Conservation (phyloP, 1,284 basidiomycete species). For the Peniophora sp. region DNA sequence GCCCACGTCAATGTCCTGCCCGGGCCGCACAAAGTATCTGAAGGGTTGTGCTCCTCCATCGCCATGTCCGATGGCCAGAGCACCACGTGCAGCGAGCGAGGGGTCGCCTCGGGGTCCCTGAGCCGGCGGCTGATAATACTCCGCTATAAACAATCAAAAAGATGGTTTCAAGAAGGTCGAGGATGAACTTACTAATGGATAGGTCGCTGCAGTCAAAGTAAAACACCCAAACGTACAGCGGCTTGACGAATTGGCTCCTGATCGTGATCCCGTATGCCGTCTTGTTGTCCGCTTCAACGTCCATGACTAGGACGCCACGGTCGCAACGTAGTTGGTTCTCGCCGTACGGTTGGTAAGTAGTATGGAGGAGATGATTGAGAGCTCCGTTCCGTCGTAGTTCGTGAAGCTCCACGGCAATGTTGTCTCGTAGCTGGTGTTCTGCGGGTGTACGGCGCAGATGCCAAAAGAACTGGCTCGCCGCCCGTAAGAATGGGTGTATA, state of each 20-base stretch:
- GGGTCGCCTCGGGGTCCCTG: constrained; percentile 14
- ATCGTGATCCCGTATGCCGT: not conserved
- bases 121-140: not conserved
- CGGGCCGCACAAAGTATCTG: constrained; percentile 18
- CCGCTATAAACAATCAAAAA: not conserved
- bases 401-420: not conserved
- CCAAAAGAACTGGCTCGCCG: constrained; percentile 1
- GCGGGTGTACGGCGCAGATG: not conserved
- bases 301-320: not conserved
- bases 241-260: constrained; percentile 17
- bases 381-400: not conserved
- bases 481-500: not conserved
- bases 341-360: not conserved
- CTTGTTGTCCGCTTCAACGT: not conserved
- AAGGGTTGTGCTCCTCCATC: constrained; percentile 20
- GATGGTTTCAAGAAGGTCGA: not conserved
- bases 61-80: constrained; percentile 22
- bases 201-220: constrained; percentile 26
- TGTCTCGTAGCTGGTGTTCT: not conserved
- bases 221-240: constrained; percentile 26
- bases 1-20: constrained; percentile 20
- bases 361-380: not conserved
- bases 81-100: constrained; percentile 18
- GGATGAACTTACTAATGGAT: constrained; percentile 16
- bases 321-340: not conserved